Evolutionary conservation across 495 filamentous ascomycete species (phyloP).

Genomic region (Glutinoglossum americanum): DNA sequence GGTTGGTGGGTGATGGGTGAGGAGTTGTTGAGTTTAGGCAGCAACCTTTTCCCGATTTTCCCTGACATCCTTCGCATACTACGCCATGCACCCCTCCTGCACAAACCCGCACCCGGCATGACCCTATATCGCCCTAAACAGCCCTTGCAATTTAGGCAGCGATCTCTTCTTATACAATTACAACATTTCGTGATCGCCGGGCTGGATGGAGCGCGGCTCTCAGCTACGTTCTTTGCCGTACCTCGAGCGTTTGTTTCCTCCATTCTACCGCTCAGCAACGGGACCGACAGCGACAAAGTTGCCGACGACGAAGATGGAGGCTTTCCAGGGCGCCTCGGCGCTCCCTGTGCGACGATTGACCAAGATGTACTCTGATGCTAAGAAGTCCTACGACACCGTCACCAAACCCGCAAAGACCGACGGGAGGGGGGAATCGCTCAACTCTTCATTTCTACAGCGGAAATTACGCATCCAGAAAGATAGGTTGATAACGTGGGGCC

Average conservation of each 20-base stretch:
- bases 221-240: not conserved
- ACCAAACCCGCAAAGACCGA: slow-evolving; percentile 40
- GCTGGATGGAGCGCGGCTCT: not conserved
- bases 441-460: slow-evolving; percentile 31
- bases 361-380: slow-evolving; percentile 81
- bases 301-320: not conserved
- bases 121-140: not conserved
- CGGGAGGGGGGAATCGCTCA: slow-evolving; percentile 16
- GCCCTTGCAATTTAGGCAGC: not conserved
- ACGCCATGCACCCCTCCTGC: not conserved
- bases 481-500: slow-evolving; percentile 66
- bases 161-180: not conserved
- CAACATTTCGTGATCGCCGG: not conserved
- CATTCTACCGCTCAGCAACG: not conserved
- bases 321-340: not conserved
- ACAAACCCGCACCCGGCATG: not conserved
- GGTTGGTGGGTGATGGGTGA: not conserved
- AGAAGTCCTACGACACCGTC: slow-evolving; percentile 66
- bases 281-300: not conserved
- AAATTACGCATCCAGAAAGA: slow-evolving; percentile 47
- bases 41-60: not conserved
- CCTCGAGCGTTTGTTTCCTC: not conserved
- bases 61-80: not conserved
- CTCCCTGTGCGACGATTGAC: slow-evolving; percentile 42
- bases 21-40: not conserved